A percentile compares a stretch with the other conserved stretches of the same genome.
Evolutionary conservation across 78 protist species (phyloP).

Genomic region (Dictyostelium capitatum): DNA sequence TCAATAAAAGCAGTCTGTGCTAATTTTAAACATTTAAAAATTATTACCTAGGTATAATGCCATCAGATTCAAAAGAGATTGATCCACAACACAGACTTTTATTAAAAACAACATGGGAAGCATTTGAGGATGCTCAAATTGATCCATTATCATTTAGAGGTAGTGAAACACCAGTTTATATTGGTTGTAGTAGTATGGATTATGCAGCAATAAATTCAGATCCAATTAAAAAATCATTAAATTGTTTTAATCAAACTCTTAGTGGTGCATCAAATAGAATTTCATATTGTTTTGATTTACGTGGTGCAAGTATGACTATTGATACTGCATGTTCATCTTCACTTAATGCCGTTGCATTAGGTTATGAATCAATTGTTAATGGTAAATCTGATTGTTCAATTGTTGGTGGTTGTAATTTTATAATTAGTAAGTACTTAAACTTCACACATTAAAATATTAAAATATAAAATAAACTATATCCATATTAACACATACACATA

Average conservation of each 20-base stretch:
- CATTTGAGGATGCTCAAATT: conserved; percentile 75
- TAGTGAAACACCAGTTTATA: conserved; percentile 43
- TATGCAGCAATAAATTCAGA: neutral
- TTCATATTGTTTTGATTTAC: conserved; percentile 81
- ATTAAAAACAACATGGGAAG: conserved; percentile 65
- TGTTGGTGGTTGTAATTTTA: conserved; percentile 87
- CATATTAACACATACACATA: no score
- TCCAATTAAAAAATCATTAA: neutral
- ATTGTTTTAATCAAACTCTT: neutral
- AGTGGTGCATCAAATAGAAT: conserved; percentile 23
- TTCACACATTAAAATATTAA: conserved; percentile 24
- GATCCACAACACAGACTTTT: conserved; percentile 92
- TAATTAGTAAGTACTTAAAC: no score
- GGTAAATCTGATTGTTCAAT: conserved; percentile 87
- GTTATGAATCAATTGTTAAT: conserved; percentile 60
- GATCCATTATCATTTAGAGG: conserved; percentile 39
- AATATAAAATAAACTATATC: conserved; percentile 72
- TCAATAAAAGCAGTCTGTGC: no score
- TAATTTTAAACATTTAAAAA: no score
- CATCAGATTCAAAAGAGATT: conserved; percentile 70
- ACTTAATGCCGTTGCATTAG: conserved; percentile 42
- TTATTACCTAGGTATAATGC: no score
- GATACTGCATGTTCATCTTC: conserved; percentile 69
- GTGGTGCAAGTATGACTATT: conserved; percentile 87
- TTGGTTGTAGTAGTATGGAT: conserved; percentile 20